phyloP scores from a whole-genome alignment of 2,329 filamentous ascomycete species.

The Zasmidium cellare region DNA sequence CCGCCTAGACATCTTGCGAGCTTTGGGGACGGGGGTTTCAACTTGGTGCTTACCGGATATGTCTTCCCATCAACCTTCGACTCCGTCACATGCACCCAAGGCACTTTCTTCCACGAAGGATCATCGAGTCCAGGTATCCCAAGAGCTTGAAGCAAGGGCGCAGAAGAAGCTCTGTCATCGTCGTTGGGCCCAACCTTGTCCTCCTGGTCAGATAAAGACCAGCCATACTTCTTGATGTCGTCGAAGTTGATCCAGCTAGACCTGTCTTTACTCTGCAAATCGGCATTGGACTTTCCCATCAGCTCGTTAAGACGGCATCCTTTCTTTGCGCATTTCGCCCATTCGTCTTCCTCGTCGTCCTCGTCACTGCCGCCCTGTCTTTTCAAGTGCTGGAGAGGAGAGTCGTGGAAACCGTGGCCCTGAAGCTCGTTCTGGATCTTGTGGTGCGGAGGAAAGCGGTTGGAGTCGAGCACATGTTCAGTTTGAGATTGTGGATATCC shows the following conservation, averaged over 20 bases:
- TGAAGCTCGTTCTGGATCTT: too few species aligned
- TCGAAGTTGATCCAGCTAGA: not conserved
- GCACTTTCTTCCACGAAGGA: conserved; percentile 1
- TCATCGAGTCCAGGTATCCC: not conserved
- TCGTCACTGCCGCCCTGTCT: not conserved
- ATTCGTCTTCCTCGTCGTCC: not conserved
- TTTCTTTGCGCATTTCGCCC: not conserved
- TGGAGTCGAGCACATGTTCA: too few species aligned
- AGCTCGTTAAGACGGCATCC: conserved; percentile 2
- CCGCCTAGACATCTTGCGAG: too few species aligned
- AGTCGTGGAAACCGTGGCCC: too few species aligned
- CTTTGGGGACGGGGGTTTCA: too few species aligned
- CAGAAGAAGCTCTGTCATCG: conserved; percentile 1
- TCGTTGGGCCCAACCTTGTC: not conserved
- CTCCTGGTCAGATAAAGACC: not conserved
- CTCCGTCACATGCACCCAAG: conserved; percentile 1
- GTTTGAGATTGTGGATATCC: too few species aligned
- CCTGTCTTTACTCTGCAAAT: not conserved
- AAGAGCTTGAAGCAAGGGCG: not conserved
- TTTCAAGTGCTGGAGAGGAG: not conserved
- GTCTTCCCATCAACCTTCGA: not conserved
- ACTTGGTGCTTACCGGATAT: conserved; percentile 2
- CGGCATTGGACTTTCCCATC: not conserved
- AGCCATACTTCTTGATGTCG: conserved; percentile 2
- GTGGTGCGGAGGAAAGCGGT: too few species aligned